Percentiles rank a stretch among this genome's conserved stretches.
phyloP scores from a whole-genome alignment of 2,329 filamentous ascomycete genomes.

The Pyrenophora graminea region DNA sequence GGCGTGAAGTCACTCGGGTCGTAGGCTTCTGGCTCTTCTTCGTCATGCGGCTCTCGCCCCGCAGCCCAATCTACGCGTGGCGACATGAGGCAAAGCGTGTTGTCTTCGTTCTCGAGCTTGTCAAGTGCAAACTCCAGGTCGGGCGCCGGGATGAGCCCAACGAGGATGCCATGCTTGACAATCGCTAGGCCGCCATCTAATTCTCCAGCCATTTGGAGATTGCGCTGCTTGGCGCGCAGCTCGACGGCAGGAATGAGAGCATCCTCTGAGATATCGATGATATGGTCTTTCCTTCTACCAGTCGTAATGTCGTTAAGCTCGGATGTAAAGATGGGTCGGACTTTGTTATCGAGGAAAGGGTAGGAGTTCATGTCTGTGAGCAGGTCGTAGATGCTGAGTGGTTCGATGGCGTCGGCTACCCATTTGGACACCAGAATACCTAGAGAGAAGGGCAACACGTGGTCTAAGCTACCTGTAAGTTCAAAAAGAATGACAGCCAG shows the following conservation, averaged over 20 bases:
- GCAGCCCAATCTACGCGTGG: conserved; percentile 57
- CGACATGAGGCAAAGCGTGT: conserved; percentile 80
- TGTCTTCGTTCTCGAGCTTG: conserved; percentile 74
- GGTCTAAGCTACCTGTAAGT: conserved; percentile 90
- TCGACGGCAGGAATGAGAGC: conserved; percentile 76
- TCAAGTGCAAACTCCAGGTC: conserved; percentile 94
- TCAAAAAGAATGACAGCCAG: conserved; percentile 95
- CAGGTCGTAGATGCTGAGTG: conserved; percentile 91
- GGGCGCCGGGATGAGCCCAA: conserved; percentile 89
- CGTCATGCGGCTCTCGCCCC: conserved; percentile 57
- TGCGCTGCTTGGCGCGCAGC: conserved; percentile 78
- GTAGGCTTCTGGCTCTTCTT: conserved; percentile 55
- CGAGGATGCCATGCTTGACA: conserved; percentile 74
- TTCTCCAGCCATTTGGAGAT: conserved; percentile 82
- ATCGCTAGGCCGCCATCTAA: conserved; percentile 92
- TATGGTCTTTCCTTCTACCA: conserved; percentile 70
- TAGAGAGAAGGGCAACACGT: conserved; percentile 91
- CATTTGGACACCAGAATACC: conserved; percentile 95
- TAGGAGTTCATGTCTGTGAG: conserved; percentile 97
- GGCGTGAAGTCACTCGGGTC: conserved; percentile 80
- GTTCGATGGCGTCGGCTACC: conserved; percentile 95
- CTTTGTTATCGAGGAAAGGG: conserved; percentile 95
- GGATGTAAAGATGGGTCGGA: conserved; percentile 86
- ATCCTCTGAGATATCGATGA: conserved; percentile 87
- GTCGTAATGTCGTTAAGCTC: conserved; percentile 86